phyloP scores from a whole-genome alignment of 1,284 basidiomycete genomes.

The Apiotrichum mycotoxinovorans region DNA sequence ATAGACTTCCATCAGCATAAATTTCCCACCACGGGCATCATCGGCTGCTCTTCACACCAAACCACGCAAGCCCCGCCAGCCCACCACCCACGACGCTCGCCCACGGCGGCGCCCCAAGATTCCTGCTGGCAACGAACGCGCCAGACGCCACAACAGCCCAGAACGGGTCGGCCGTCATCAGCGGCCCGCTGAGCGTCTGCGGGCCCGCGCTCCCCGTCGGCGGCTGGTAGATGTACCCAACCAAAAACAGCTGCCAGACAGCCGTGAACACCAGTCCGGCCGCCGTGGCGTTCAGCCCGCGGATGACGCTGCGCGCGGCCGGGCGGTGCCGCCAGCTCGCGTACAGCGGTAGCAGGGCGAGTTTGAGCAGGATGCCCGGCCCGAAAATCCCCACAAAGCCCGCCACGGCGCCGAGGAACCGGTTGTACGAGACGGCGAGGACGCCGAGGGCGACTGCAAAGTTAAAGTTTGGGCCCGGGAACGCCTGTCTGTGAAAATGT shows the following conservation, averaged over 20 bases:
- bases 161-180: conserved; percentile 52
- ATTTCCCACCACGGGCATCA: no score
- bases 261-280: conserved; percentile 59
- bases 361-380: conserved; percentile 56
- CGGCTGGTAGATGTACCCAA: conserved; percentile 40
- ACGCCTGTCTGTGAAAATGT: conserved; percentile 48
- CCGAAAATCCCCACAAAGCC: conserved; percentile 56
- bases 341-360: conserved; percentile 57
- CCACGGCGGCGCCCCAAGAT: conserved; percentile 49
- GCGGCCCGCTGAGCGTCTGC: conserved; percentile 35
- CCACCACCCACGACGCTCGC: conserved; percentile 47
- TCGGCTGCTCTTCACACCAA: conserved; percentile 38
- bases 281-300: conserved; percentile 59
- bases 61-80: conserved; percentile 50
- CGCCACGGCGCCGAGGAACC: conserved; percentile 53
- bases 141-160: conserved; percentile 51
- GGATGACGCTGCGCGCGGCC: conserved; percentile 51
- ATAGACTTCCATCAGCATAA: no score
- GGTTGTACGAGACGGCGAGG: conserved; percentile 45
- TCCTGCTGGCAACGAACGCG: conserved; percentile 40
- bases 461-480: conserved; percentile 61
- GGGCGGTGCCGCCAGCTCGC: conserved; percentile 51
- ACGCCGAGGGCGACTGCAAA: conserved; percentile 60
- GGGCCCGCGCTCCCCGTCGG: conserved; percentile 30
- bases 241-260: conserved; percentile 56